Percentiles rank a stretch among this genome's conserved stretches.
These are phyloP conservation scores for Lagenidium giganteum DNA, from an alignment of 352 stramenopile genomes.

Conservation along the genomic window DNA sequence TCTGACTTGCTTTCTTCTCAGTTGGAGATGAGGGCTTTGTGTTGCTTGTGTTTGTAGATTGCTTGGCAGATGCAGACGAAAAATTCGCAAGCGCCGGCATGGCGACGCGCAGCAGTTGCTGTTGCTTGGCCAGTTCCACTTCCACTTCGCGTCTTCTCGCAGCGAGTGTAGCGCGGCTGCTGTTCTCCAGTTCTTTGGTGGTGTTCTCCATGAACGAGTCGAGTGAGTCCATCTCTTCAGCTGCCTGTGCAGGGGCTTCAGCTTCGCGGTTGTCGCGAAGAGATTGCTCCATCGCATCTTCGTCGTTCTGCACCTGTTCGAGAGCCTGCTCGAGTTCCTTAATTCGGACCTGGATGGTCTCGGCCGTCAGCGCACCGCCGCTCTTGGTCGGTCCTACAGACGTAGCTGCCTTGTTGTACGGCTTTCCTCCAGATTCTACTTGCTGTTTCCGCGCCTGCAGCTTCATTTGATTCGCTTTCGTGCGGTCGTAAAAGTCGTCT, in stretches of 20 bases:
- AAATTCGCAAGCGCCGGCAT: conserved; percentile 45
- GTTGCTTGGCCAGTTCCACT: conserved; percentile 35
- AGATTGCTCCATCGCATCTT: conserved; percentile 25
- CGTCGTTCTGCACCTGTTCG: conserved; percentile 35
- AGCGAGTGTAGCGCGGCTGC: conserved; percentile 20
- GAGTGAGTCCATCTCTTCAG: conserved; percentile 37
- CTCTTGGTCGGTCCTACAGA: too few species aligned
- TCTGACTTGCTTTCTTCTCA: conserved; percentile 1
- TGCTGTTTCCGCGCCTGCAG: conserved; percentile 26
- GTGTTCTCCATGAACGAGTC: conserved; percentile 67
- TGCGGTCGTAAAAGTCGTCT: conserved; percentile 80
- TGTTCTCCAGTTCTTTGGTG: conserved; percentile 37
- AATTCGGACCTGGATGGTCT: conserved; percentile 46
- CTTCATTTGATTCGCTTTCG: conserved; percentile 49
- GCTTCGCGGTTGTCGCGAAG: conserved; percentile 14
- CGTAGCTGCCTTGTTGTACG: background rate
- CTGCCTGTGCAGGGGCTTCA: conserved; percentile 6
- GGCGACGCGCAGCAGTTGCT: conserved; percentile 40
- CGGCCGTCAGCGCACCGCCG: conserved; percentile 50
- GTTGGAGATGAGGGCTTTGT: background rate
- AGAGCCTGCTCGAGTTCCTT: too few species aligned
- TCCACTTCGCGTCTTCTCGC: conserved; percentile 25
- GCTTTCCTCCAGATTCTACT: background rate
- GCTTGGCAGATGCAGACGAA: conserved; percentile 17
- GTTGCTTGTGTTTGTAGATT: conserved; percentile 4